A percentile compares a stretch with the other conserved stretches of the same genome.
phyloP scores from a whole-genome alignment of 1,284 basidiomycete species.

The Laetiporus sulphureus region DNA sequence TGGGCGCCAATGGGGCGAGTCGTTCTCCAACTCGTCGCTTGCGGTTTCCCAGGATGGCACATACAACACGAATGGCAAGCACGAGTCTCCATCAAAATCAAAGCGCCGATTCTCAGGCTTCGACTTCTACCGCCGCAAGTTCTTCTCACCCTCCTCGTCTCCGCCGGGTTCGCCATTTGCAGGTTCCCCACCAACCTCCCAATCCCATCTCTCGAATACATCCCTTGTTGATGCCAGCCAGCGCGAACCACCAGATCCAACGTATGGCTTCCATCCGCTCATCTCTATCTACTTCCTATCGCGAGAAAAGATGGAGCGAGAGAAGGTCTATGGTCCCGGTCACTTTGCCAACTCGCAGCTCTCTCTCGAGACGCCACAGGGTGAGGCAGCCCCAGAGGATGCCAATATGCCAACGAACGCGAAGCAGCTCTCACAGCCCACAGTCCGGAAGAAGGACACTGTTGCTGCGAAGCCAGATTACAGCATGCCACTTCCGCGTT shows the following conservation, averaged over 20 bases:
- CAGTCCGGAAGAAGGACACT: constrained; percentile 20
- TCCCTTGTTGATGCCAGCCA: constrained; percentile 35
- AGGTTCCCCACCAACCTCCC: constrained; percentile 49
- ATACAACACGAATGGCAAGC: constrained; percentile 28
- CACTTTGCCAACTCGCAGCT: constrained; percentile 92
- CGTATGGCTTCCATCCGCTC: constrained; percentile 89
- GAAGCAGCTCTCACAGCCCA: constrained; percentile 23
- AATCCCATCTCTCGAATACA: constrained; percentile 42
- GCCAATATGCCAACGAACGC: constrained; percentile 18
- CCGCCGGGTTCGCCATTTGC: constrained; percentile 40
- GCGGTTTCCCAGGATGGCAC: constrained; percentile 56
- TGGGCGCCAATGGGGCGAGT: constrained; percentile 41
- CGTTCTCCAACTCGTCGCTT: constrained; percentile 58
- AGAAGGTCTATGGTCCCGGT: constrained; percentile 88
- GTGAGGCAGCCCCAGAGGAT: constrained; percentile 19
- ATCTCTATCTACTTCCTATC: constrained; percentile 97
- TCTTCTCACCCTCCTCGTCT: constrained; percentile 71
- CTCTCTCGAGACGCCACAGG: constrained; percentile 28
- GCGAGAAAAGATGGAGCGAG: constrained; percentile 91
- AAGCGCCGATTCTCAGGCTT: constrained; percentile 82
- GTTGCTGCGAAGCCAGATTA: constrained; percentile 56
- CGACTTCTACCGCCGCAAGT: constrained; percentile 89
- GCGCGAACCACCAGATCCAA: constrained; percentile 71
- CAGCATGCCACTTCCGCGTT: constrained; percentile 72
- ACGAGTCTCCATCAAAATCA: constrained; percentile 43